Base-by-base conservation (phyloP, 2,329 filamentous ascomycete genomes). In the Neofusicoccum cordaticola region DNA sequence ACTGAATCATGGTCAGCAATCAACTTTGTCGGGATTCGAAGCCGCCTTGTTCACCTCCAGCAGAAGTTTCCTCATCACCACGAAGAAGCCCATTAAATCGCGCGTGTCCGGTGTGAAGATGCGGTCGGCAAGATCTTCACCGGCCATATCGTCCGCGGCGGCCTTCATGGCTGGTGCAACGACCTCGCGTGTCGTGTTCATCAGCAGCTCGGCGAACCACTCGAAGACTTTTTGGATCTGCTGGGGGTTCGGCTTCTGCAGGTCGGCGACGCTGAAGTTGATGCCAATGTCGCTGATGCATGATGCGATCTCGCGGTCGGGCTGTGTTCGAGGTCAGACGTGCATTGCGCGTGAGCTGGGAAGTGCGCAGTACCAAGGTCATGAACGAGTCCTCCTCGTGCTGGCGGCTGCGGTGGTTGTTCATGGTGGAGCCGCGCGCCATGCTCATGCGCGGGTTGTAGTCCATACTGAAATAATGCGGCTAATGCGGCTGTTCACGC, bases 211-310 rank as follows among this genome's bases (percentile, higher is more conserved):
- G 66, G 93, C 93, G 71, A 99, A 95, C 90, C 93, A 96, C 83
- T 99, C 95, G 75, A 98, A 96, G 61, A 99, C 93, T 83, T 95
- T 93, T 79, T 99, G 95, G 62, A 98, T 93, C 73, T 97, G 93
- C 66, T 94, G 87, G 2, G 95, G 90, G 71, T 97, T 97, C 4
- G 95, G 95, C 75, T 97, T 98, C 71, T 94, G 88, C 45, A 99
- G 85, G 79, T 99, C 94, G 67, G 90, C 86, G 17, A 93, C 83
- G 41, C 87, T 90, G 78, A 98, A 97, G 34, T 87, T 88, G 72
- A 98, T 93, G 66, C 94, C 94, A 72, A 98, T 97, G 77, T 98
- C 95, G 73, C 90, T 95, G 81, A 99, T 97, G 78, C 95, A 99
- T 75, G 91, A 93, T 70, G 94, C 94, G 67, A 99, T 97, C 77